Base-by-base conservation (phyloP, 371 early-diverging fungal species). In the Syncephalastrum monosporum region DNA sequence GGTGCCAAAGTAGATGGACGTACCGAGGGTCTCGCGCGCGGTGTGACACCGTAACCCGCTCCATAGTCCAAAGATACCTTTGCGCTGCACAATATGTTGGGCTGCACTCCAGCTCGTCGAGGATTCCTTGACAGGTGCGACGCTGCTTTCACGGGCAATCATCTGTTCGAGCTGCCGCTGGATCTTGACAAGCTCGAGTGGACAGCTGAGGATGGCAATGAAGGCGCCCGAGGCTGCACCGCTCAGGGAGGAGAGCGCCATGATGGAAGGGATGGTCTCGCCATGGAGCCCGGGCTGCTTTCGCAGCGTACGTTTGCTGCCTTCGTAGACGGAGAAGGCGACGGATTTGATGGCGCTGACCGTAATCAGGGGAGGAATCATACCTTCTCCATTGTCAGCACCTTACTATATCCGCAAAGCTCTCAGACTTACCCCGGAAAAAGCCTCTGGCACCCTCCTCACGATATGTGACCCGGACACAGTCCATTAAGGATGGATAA, bases 121-220 rank as follows among this genome's bases (percentile, higher is more conserved):
- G 23, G 14, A 19, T 33, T 33, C 38, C 8, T 33, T 33, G 13
- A 23, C n/a, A n/a, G 16, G 19, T n/a, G 4, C 44, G 7, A 3
- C 15, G 17, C 44, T 49, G 12, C 5, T 51, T n/a, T 51, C 29
- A 17, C 57, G 56, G 29, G 43, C 23, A 56, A 90, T 58, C 48
- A 91, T 58, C 42, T 76, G 59, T 47, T 91, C 83, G 23, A 91
- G 63, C 64, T 92, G 92, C 45, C 84, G 74, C 57, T 91, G 91
- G 10, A 92, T 84, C 61, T 92, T 92, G 44, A 92, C 83, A 16
- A 91, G 66, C 60, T 92, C 92, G 24, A 92, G 63, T 3, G 92
- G 92, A 57, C 89, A 87, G 58, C 87, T 85, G 42, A 89, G 58
- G 19, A 79, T 47, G 3, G 90, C 89, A 41, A 89, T 83, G 19